Conservation (phyloP, 2,329 filamentous ascomycete genomes). For the Aspergillus pseudotamarii region DNA sequence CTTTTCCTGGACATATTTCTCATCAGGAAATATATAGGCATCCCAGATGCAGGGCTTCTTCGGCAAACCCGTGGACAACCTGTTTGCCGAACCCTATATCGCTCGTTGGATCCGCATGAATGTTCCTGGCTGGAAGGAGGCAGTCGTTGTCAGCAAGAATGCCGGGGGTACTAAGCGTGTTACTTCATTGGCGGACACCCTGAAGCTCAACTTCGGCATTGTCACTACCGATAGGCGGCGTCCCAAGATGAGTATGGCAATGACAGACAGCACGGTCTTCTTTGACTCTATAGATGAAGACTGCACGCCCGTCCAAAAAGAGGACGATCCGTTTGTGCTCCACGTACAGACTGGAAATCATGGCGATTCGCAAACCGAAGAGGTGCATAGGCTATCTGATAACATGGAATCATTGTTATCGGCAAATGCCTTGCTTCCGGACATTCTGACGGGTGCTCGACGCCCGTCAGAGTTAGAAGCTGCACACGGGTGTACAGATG, state of each 20-base stretch:
- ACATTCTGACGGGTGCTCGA: constrained; percentile 41
- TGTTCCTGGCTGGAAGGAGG: constrained; percentile 80
- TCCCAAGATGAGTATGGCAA: constrained; percentile 54
- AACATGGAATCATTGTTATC: constrained; percentile 27
- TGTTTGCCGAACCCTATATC: constrained; percentile 92
- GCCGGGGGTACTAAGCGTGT: constrained; percentile 96
- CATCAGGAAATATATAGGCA: constrained; percentile 48
- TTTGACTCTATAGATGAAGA: constrained; percentile 62
- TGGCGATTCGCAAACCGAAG: constrained; percentile 20
- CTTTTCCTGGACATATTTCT: constrained; percentile 19
- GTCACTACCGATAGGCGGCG: constrained; percentile 67
- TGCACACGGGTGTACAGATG: constrained; percentile 68
- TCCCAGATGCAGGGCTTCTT: constrained; percentile 99
- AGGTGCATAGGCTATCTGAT: constrained; percentile 19
- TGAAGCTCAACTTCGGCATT: constrained; percentile 97
- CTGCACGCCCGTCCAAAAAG: constrained; percentile 25
- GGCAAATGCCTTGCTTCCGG: constrained; percentile 36
- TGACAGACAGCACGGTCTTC: constrained; percentile 79
- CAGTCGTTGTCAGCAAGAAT: constrained; percentile 97
- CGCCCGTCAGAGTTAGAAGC: constrained; percentile 48
- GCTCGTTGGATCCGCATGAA: constrained; percentile 94
- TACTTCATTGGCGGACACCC: constrained; percentile 88
- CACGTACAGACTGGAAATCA: constrained; percentile 25
- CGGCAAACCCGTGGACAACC: constrained; percentile 94
- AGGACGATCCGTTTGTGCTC: constrained; percentile 32